Conservation (phyloP, 352 stramenopile species). For the Plasmopara halstedii region DNA sequence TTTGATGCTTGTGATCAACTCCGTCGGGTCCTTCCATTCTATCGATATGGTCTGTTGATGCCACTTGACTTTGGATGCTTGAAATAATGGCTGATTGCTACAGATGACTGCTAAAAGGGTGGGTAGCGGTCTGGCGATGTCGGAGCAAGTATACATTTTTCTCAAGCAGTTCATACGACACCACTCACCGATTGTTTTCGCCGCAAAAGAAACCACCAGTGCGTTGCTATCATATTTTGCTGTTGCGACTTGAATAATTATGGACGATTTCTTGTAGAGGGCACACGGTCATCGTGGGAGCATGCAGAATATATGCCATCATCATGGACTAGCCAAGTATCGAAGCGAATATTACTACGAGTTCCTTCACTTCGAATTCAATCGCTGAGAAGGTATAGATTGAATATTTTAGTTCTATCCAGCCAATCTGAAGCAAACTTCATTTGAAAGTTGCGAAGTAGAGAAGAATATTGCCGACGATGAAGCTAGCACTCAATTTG, state of each 20-base stretch:
- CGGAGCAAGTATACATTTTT: slow-evolving; percentile 55
- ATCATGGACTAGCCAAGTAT: slow-evolving; percentile 58
- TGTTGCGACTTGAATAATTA: too few relatives aligned
- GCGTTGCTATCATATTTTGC: too few relatives aligned
- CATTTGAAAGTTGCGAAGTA: slow-evolving; percentile 3
- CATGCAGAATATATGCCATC: slow-evolving; percentile 46
- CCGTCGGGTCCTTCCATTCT: slow-evolving; percentile 50
- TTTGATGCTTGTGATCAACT: slow-evolving; percentile 52
- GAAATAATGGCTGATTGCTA: too few relatives aligned
- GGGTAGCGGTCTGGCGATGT: slow-evolving; percentile 40
- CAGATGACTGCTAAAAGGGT: slow-evolving; percentile 50
- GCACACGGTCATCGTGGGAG: slow-evolving; percentile 30
- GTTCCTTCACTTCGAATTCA: background rate
- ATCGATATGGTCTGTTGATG: slow-evolving; percentile 49
- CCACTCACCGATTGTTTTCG: slow-evolving; percentile 65
- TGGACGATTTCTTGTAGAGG: slow-evolving; percentile 6
- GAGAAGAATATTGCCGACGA: slow-evolving; percentile 2
- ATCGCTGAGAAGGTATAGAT: slow-evolving; percentile 9
- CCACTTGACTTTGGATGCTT: too few relatives aligned
- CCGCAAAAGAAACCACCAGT: slow-evolving; percentile 38
- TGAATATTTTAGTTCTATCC: too few relatives aligned
- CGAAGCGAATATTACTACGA: slow-evolving; percentile 53
- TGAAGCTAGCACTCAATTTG: slow-evolving; percentile 20
- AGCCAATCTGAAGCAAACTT: slow-evolving; percentile 2
- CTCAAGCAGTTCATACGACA: slow-evolving; percentile 62